These are phyloP conservation scores for Aspergillus campestris DNA, from an alignment of 495 filamentous ascomycete genomes.

Conservation along the genomic window DNA sequence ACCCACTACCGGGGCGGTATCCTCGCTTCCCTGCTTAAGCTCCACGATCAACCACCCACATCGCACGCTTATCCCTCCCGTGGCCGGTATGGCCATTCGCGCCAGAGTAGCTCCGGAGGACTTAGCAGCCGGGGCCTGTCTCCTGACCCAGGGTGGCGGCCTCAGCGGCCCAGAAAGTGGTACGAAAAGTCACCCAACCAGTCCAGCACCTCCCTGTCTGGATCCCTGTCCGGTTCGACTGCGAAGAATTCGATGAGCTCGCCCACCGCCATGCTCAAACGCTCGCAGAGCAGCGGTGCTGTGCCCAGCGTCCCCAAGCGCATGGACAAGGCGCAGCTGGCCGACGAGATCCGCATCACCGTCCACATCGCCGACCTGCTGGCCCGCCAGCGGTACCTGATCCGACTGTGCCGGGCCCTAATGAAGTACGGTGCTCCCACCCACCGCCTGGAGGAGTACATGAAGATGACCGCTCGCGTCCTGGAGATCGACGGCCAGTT, in stretches of 20 bases:
- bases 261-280: slow-evolving; percentile 35
- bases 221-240: slow-evolving; percentile 38
- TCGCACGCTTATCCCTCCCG: slow-evolving; percentile 7
- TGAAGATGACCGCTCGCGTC: slow-evolving; percentile 83
- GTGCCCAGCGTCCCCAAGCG: slow-evolving; percentile 34
- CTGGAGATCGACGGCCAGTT: slow-evolving; percentile 89
- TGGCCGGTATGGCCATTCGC: slow-evolving; percentile 27
- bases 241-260: slow-evolving; percentile 32
- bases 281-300: slow-evolving; percentile 35
- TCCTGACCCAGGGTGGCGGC: slow-evolving; percentile 29
- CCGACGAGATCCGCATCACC: slow-evolving; percentile 74
- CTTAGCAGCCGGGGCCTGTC: slow-evolving; percentile 25
- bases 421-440: slow-evolving; percentile 81
- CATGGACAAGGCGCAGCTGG: slow-evolving; percentile 34
- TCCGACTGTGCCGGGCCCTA: slow-evolving; percentile 76
- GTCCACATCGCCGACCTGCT: slow-evolving; percentile 82
- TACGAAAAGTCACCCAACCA: slow-evolving; percentile 49
- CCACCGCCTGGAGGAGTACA: slow-evolving; percentile 73
- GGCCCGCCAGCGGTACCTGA: slow-evolving; percentile 71
- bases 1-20: slow-evolving; percentile 67
- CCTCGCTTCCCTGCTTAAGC: slow-evolving; percentile 67
- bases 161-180: slow-evolving; percentile 49
- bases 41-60: slow-evolving; percentile 45
- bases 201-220: slow-evolving; percentile 39
- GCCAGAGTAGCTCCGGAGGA: slow-evolving; percentile 26